Conservation (phyloP, 2,329 filamentous ascomycete genomes). For the Fusarium metavorans region DNA sequence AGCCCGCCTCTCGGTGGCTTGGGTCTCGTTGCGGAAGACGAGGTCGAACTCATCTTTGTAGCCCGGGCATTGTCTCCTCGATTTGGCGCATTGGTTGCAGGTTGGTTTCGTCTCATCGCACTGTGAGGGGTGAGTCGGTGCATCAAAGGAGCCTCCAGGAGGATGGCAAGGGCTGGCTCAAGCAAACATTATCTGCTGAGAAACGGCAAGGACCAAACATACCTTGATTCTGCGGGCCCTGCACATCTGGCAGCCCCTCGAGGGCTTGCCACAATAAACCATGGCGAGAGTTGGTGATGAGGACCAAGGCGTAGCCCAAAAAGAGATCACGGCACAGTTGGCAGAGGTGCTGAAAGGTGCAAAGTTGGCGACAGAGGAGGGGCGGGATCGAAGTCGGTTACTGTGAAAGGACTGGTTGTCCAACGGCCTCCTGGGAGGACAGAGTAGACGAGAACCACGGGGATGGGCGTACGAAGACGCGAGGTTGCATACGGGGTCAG, state of each 20-base stretch:
- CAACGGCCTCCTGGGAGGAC: constrained; percentile 39
- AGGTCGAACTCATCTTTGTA: constrained; percentile 80
- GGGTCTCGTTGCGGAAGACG: constrained; percentile 79
- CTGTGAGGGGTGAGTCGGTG: constrained; percentile 52
- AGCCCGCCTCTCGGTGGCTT: constrained; percentile 73
- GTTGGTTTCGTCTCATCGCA: constrained; percentile 76
- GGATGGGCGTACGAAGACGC: constrained; percentile 42
- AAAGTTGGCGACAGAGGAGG: constrained; percentile 6
- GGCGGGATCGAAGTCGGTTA: constrained; percentile 13
- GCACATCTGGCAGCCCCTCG: constrained; percentile 79
- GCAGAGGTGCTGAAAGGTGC: constrained; percentile 5
- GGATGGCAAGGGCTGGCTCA: not conserved
- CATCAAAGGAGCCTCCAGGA: not conserved
- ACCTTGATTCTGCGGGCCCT: constrained; percentile 80
- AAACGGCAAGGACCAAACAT: constrained; percentile 42
- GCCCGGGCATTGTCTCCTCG: constrained; percentile 72
- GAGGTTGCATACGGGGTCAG: constrained; percentile 42
- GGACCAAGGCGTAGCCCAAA: not conserved
- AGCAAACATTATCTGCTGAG: not conserved
- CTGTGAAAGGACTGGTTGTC: constrained; percentile 25
- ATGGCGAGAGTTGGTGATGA: constrained; percentile 53
- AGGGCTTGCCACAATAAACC: constrained; percentile 76
- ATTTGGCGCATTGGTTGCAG: constrained; percentile 74
- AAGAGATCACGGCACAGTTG: not conserved
- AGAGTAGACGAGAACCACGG: constrained; percentile 33